Evolutionary conservation across 2,329 filamentous ascomycete species (phyloP).

Genomic region (Aspergillus calidoustus): DNA sequence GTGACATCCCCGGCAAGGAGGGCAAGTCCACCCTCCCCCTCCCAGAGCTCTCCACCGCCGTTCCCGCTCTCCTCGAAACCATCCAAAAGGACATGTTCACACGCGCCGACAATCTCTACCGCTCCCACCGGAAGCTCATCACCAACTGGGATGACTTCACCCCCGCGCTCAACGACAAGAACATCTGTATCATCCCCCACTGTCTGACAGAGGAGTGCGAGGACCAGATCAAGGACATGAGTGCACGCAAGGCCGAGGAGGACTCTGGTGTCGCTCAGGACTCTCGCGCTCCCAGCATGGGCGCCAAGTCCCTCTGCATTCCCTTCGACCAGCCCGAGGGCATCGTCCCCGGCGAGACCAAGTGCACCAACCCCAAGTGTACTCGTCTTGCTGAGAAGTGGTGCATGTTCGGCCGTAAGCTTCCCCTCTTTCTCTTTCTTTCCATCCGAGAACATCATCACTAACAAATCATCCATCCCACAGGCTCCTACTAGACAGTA

Average conservation of each 20-base stretch:
- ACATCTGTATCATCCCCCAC: constrained; percentile 89
- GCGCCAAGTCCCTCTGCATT: constrained; percentile 76
- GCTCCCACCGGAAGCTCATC: constrained; percentile 77
- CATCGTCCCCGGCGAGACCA: constrained; percentile 77
- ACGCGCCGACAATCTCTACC: constrained; percentile 78
- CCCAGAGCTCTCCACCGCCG: constrained; percentile 70
- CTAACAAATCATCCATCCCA: constrained; percentile 5
- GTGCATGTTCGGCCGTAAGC: constrained; percentile 85
- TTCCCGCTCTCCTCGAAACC: constrained; percentile 81
- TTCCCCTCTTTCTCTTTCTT: not conserved
- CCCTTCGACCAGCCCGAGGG: constrained; percentile 86
- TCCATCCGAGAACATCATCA: not conserved
- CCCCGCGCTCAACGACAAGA: constrained; percentile 87
- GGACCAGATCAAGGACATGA: constrained; percentile 92
- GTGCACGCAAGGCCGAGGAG: constrained; percentile 69
- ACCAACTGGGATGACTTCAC: constrained; percentile 91
- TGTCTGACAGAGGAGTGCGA: constrained; percentile 85
- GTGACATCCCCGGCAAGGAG: constrained; percentile 69
- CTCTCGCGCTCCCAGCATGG: constrained; percentile 74
- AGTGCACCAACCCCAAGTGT: constrained; percentile 91
- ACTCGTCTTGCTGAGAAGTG: constrained; percentile 75
- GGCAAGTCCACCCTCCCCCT: constrained; percentile 83
- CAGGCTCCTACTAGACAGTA: constrained; percentile 36
- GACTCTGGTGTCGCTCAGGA: constrained; percentile 72
- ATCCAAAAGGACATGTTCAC: constrained; percentile 84